These are phyloP conservation scores for Xylaria hypoxylon DNA, from an alignment of 2,329 filamentous ascomycete genomes.

Conservation along the genomic window DNA sequence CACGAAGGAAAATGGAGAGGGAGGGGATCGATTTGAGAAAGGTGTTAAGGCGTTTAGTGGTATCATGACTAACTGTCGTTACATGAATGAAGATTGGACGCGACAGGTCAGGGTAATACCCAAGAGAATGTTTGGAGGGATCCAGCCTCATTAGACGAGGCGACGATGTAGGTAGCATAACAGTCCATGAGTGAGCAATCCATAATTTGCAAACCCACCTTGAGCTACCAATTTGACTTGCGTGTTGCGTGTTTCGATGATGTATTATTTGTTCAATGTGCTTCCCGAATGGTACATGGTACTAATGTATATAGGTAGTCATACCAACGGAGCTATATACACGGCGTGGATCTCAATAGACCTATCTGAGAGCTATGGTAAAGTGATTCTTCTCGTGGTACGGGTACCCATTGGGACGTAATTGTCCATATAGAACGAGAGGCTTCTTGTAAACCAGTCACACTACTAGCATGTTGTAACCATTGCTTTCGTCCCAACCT, in stretches of 20 bases:
- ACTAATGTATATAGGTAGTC: too few relatives aligned
- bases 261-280: too few relatives aligned
- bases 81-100: conserved; percentile 32
- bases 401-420: not conserved
- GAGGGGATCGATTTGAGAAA: conserved; percentile 22
- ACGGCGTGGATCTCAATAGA: not conserved
- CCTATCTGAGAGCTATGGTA: not conserved
- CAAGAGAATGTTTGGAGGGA: conserved; percentile 18
- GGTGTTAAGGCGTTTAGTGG: conserved; percentile 35
- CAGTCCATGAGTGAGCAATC: conserved; percentile 33
- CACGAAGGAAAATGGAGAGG: conserved; percentile 15
- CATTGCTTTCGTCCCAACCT: not conserved
- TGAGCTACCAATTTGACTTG: not conserved
- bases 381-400: not conserved
- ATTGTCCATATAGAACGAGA: too few relatives aligned
- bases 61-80: conserved; percentile 17
- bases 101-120: conserved; percentile 16
- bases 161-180: conserved; percentile 10
- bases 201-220: conserved; percentile 11
- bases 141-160: conserved; percentile 1
- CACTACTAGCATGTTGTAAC: not conserved
- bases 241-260: not conserved
- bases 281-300: too few relatives aligned
- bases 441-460: too few relatives aligned
- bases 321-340: not conserved